These are phyloP conservation scores for Verbena officinalis DNA, from an alignment of 257 asterid genomes.

Conservation along the genomic window DNA sequence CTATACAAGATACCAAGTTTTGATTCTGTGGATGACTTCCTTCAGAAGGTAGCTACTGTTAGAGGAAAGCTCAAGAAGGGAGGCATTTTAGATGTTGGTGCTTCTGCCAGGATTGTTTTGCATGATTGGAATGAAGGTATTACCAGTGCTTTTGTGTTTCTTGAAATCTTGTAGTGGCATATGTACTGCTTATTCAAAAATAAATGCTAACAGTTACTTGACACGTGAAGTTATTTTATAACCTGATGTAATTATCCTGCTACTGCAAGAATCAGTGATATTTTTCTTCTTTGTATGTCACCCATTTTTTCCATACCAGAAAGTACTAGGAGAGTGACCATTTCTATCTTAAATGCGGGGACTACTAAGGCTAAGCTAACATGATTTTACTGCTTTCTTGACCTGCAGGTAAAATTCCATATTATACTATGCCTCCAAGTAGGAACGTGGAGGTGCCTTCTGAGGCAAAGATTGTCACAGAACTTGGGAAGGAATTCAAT, in stretches of 20 bases:
- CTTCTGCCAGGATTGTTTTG: slow-evolving; percentile 89
- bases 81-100: slow-evolving; percentile 76
- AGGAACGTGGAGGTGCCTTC: slow-evolving; percentile 65
- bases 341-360: not conserved
- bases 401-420: slow-evolving; percentile 91
- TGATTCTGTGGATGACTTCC: slow-evolving; percentile 84
- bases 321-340: not conserved
- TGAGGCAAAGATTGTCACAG: slow-evolving; percentile 74
- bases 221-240: not conserved
- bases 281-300: not conserved
- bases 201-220: not conserved
- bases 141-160: slow-evolving; percentile 8
- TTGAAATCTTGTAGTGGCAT: slow-evolving; percentile 4
- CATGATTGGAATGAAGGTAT: slow-evolving; percentile 97
- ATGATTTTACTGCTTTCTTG: not conserved
- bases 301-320: not conserved
- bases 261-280: too few species aligned
- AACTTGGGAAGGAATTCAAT: slow-evolving; percentile 77
- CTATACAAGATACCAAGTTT: slow-evolving; percentile 76
- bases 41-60: slow-evolving; percentile 78
- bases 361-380: not conserved
- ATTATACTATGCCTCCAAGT: slow-evolving; percentile 85
- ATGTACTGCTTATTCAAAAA: not conserved
- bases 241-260: not conserved
- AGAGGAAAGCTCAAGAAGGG: slow-evolving; percentile 95